Conservation (phyloP, 31 red algal genomes). For the Asparagopsis taxiformis region DNA sequence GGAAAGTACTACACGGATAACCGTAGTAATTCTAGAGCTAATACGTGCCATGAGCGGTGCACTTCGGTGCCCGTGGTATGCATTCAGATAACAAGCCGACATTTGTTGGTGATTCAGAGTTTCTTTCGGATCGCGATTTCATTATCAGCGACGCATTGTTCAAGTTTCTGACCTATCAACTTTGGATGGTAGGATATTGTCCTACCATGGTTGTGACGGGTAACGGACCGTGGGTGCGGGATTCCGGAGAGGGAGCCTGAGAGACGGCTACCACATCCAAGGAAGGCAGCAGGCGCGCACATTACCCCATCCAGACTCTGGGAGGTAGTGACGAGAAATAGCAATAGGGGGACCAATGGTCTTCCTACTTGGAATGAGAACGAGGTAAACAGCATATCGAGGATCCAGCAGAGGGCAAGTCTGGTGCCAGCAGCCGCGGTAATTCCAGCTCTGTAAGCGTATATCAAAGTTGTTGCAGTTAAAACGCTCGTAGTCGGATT, state of each 20-base stretch:
- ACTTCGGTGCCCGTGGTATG: conserved; percentile 7
- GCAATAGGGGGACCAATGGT: conserved; percentile 48
- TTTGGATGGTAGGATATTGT: conserved; percentile 66
- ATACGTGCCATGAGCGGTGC: conserved; percentile 40
- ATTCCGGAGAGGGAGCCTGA: conserved; percentile 75
- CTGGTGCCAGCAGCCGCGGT: conserved; percentile 93
- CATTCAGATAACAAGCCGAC: conserved; percentile 19
- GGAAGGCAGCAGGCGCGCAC: conserved; percentile 44
- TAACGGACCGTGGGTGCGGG: conserved; percentile 59
- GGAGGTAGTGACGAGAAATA: conserved; percentile 85
- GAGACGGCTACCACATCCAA: conserved; percentile 48
- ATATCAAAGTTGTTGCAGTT: conserved; percentile 98
- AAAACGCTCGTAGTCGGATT: conserved; percentile 89
- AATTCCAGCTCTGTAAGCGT: conserved; percentile 92
- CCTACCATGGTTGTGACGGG: conserved; percentile 79
- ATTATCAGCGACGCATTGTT: conserved; percentile 57
- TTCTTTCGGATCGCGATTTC: conserved; percentile 13
- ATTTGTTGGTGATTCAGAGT: conserved; percentile 28
- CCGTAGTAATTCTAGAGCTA: conserved; percentile 85
- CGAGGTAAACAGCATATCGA: conserved; percentile 40
- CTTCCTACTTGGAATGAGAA: conserved; percentile 50
- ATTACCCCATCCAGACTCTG: conserved; percentile 72
- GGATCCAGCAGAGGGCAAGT: conserved; percentile 82
- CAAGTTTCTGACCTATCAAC: conserved; percentile 78
- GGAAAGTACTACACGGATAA: conserved; percentile 55